Conservation (phyloP, 306 rosid genomes). For the Rubus parviflorus region DNA sequence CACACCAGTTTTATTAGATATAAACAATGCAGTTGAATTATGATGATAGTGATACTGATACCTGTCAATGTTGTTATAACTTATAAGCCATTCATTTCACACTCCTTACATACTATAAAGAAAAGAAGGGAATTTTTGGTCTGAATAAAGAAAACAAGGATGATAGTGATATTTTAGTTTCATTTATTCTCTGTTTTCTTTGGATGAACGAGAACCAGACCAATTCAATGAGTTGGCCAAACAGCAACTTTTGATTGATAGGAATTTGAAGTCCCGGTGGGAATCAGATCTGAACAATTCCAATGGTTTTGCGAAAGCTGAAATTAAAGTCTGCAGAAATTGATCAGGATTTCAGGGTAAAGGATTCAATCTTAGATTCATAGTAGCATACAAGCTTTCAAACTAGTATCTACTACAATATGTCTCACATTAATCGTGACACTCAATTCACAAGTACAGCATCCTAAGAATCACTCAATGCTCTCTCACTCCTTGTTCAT, state of each 20-base stretch:
- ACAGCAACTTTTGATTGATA: not conserved
- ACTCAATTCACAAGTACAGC: not conserved
- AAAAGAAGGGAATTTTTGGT: not conserved
- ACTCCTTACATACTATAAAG: not conserved
- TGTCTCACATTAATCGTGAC: not conserved
- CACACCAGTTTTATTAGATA: not conserved
- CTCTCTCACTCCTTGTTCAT: slow-evolving; percentile 1
- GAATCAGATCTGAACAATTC: too few species aligned
- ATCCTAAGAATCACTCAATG: not conserved
- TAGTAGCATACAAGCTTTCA: not conserved
- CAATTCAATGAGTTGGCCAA: not conserved
- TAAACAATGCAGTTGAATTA: not conserved
- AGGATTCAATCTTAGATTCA: not conserved
- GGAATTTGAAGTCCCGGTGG: not conserved
- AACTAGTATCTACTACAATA: not conserved
- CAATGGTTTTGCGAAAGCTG: not conserved
- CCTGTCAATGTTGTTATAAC: not conserved
- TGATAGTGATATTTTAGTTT: not conserved
- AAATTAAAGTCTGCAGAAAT: not conserved
- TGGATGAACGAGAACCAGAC: not conserved
- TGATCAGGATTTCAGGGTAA: not conserved
- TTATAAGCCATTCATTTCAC: not conserved
- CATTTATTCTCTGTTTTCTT: not conserved
- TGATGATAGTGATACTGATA: not conserved
- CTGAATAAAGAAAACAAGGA: not conserved